Evolutionary conservation across 2,329 filamentous ascomycete genomes (phyloP).

Genomic region (Teratosphaeria viscida): DNA sequence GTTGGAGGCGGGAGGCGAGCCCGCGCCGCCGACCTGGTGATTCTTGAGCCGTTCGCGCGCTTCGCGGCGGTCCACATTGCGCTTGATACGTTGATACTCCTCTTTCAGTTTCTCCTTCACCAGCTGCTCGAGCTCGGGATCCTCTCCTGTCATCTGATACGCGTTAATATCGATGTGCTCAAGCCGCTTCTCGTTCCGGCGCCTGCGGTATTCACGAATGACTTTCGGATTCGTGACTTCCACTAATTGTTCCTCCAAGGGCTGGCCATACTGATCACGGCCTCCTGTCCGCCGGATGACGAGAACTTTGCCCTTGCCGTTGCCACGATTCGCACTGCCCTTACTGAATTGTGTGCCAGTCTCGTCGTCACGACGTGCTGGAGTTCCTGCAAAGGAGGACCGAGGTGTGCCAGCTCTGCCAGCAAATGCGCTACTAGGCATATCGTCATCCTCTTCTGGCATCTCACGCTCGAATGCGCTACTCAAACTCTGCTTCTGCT

Average conservation of each 20-base stretch:
- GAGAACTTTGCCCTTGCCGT: slow-evolving; percentile 47
- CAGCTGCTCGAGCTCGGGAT: slow-evolving; percentile 55
- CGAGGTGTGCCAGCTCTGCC: slow-evolving; percentile 49
- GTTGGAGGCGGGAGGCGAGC: slow-evolving; percentile 33
- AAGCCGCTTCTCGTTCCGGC: slow-evolving; percentile 53
- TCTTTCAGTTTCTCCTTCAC: slow-evolving; percentile 49
- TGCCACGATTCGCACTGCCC: slow-evolving; percentile 32
- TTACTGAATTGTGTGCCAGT: slow-evolving; percentile 46
- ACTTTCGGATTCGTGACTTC: slow-evolving; percentile 58
- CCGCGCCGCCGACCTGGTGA: slow-evolving; percentile 35
- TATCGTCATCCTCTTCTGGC: slow-evolving; percentile 53
- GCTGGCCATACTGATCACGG: slow-evolving; percentile 52
- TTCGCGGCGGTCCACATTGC: slow-evolving; percentile 82
- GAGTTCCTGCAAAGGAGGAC: slow-evolving; percentile 51
- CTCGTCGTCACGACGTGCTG: slow-evolving; percentile 65
- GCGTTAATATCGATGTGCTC: slow-evolving; percentile 55
- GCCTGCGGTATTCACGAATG: slow-evolving; percentile 75
- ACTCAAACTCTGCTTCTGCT: slow-evolving; percentile 68
- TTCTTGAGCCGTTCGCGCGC: slow-evolving; percentile 80
- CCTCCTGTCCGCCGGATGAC: slow-evolving; percentile 60
- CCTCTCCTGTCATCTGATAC: slow-evolving; percentile 50
- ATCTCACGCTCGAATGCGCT: slow-evolving; percentile 68
- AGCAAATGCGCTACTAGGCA: slow-evolving; percentile 35
- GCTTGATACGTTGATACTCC: slow-evolving; percentile 74
- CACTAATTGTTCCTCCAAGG: slow-evolving; percentile 11